A percentile compares a stretch with the other conserved stretches of the same genome.
These are phyloP conservation scores for Helichrysum umbraculigerum DNA, from an alignment of 129 eudicot species.

Conservation along the genomic window DNA sequence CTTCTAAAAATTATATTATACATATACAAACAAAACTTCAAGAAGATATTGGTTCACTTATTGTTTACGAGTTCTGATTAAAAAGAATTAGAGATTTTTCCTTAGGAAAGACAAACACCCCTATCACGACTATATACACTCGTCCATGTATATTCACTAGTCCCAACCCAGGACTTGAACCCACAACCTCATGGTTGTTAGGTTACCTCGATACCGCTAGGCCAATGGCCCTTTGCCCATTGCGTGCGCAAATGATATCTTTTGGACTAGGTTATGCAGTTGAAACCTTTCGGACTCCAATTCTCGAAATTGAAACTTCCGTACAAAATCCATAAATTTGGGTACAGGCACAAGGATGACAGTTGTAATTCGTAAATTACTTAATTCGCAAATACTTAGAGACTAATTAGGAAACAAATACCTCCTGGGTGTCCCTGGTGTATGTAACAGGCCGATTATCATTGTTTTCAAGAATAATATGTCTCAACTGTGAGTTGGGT, in stretches of 20 bases:
- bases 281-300: too few relatives aligned
- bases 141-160: too few relatives aligned
- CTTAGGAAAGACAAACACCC: too few relatives aligned
- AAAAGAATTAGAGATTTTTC: too few relatives aligned
- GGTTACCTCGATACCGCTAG: too few relatives aligned
- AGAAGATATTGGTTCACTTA: neutral
- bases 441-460: constrained; percentile 81
- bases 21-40: neutral
- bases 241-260: neutral
- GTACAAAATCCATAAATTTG: neutral
- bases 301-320: neutral
- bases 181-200: too few relatives aligned
- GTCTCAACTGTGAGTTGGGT: constrained; percentile 66
- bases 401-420: constrained; percentile 18
- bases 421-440: constrained; percentile 95
- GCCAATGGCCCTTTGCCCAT: neutral
- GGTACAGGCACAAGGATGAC: neutral
- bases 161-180: too few relatives aligned
- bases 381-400: neutral
- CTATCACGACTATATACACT: too few relatives aligned
- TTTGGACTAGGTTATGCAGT: neutral
- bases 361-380: neutral
- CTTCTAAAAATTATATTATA: constrained; percentile 8
- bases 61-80: neutral
- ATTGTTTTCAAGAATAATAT: constrained; percentile 84